Evolutionary conservation across 1,139 yeast species (phyloP).

Genomic region (Kodamaea ohmeri): DNA sequence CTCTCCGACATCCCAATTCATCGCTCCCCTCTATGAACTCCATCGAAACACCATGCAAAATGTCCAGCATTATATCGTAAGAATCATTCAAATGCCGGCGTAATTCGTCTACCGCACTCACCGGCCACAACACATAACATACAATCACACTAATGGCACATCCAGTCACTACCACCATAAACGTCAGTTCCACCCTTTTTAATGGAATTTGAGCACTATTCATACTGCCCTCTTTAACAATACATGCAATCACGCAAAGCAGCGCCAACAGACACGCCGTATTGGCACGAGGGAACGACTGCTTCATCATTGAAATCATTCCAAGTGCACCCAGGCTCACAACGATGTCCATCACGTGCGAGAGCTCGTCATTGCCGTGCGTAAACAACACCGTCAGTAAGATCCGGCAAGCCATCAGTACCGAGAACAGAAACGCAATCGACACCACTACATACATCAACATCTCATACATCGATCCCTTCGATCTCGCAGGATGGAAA

Average conservation of each 20-base stretch:
- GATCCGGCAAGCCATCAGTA: conserved; percentile 55
- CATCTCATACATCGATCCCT: conserved; percentile 80
- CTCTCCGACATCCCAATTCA: background rate
- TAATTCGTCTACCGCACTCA: conserved; percentile 50
- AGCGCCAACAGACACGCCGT: conserved; percentile 81
- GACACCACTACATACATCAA: conserved; percentile 58
- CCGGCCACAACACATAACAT: conserved; percentile 66
- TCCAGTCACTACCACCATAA: conserved; percentile 62
- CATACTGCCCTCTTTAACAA: conserved; percentile 73
- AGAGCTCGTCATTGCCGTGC: conserved; percentile 47
- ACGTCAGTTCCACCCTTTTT: conserved; percentile 52
- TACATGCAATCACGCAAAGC: conserved; percentile 66
- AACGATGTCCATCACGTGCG: conserved; percentile 56
- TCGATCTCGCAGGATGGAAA: conserved; percentile 78
- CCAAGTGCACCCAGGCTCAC: conserved; percentile 61
- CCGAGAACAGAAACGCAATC: conserved; percentile 52
- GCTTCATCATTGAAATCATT: conserved; percentile 65
- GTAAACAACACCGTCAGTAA: conserved; percentile 48
- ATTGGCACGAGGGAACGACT: conserved; percentile 62
- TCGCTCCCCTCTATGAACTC: conserved; percentile 1
- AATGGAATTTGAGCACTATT: conserved; percentile 63
- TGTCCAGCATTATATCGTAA: conserved; percentile 51
- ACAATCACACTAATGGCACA: conserved; percentile 55
- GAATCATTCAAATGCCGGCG: conserved; percentile 50
- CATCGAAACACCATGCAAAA: conserved; percentile 16